phyloP scores from a whole-genome alignment of 208 protist species.

The Leishmania aethiopica region DNA sequence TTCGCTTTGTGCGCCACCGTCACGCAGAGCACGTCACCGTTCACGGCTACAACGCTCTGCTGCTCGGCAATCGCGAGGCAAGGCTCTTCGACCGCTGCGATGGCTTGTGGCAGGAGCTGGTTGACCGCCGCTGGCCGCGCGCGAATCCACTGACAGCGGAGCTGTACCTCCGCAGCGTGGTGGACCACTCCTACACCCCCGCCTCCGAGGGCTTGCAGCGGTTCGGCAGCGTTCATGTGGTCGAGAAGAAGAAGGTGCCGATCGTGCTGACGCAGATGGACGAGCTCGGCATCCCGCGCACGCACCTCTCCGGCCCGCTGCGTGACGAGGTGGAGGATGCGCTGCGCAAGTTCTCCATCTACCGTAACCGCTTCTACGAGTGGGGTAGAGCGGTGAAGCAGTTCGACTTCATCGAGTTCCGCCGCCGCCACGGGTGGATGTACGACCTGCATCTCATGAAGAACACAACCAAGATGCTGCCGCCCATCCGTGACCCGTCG shows the following conservation, averaged over 20 bases:
- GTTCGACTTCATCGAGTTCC: slow-evolving; percentile 92
- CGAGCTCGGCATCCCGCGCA: slow-evolving; percentile 79
- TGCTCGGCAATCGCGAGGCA: slow-evolving; percentile 80
- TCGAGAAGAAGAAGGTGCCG: slow-evolving; percentile 92
- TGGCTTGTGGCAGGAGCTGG: slow-evolving; percentile 79
- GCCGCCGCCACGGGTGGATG: slow-evolving; percentile 87
- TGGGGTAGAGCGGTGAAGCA: slow-evolving; percentile 91
- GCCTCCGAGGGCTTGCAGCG: slow-evolving; percentile 66
- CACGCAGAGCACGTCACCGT: slow-evolving; percentile 70
- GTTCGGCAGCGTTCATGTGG: slow-evolving; percentile 78
- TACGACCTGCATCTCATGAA: slow-evolving; percentile 89
- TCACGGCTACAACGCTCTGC: slow-evolving; percentile 73
- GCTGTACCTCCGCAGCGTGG: slow-evolving; percentile 86
- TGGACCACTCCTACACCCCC: slow-evolving; percentile 87
- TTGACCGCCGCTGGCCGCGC: slow-evolving; percentile 84
- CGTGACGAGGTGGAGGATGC: slow-evolving; percentile 90
- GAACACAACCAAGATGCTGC: slow-evolving; percentile 67
- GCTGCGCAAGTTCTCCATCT: slow-evolving; percentile 82
- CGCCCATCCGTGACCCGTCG: slow-evolving; percentile 69
- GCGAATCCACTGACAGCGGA: slow-evolving; percentile 73
- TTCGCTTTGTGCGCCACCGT: slow-evolving; percentile 66
- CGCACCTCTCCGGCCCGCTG: slow-evolving; percentile 78
- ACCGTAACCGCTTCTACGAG: slow-evolving; percentile 80
- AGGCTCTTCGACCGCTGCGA: slow-evolving; percentile 77
- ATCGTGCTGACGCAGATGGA: slow-evolving; percentile 84